phyloP scores from a whole-genome alignment of 225 moss, liverwort and hornwort genomes.

The Marchantia paleacea region DNA sequence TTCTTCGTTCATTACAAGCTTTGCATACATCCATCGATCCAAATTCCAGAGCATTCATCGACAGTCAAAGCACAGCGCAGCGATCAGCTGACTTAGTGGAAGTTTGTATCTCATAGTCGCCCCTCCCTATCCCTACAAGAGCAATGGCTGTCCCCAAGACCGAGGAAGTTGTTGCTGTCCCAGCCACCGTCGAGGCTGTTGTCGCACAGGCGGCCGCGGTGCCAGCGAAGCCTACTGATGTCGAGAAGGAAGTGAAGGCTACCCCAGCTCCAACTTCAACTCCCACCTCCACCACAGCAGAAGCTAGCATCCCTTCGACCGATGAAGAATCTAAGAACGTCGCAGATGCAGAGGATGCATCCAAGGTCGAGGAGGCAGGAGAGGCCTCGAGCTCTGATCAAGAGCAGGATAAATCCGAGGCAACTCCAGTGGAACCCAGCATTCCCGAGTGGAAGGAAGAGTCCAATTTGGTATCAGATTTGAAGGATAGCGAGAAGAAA shows the following conservation, averaged over 20 bases:
- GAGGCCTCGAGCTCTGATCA: constrained; percentile 19
- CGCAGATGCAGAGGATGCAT: constrained; percentile 13
- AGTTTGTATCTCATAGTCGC: background rate
- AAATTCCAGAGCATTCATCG: background rate
- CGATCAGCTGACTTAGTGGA: background rate
- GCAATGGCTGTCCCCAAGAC: constrained; percentile 41
- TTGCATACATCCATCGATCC: background rate
- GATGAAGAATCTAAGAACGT: background rate
- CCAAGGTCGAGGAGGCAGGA: constrained; percentile 19
- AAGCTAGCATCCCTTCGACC: background rate
- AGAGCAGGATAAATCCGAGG: constrained; percentile 11
- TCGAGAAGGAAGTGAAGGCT: constrained; percentile 24
- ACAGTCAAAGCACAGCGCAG: too few species aligned
- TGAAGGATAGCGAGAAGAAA: constrained; percentile 47
- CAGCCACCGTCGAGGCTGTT: constrained; percentile 27
- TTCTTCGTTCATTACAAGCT: background rate
- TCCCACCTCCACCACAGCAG: background rate
- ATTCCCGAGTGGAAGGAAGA: constrained; percentile 50
- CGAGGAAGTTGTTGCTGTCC: constrained; percentile 32
- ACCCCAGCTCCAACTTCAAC: background rate
- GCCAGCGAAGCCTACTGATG: constrained; percentile 36
- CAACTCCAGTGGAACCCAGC: constrained; percentile 31
- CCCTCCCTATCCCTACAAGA: background rate
- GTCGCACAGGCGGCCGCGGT: constrained; percentile 28
- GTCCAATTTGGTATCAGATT: constrained; percentile 42